Evolutionary conservation across 2,329 filamentous ascomycete genomes (phyloP), one percentile per base, ranked within the genome.

Genomic region (Hypoxylon sp.): DNA sequence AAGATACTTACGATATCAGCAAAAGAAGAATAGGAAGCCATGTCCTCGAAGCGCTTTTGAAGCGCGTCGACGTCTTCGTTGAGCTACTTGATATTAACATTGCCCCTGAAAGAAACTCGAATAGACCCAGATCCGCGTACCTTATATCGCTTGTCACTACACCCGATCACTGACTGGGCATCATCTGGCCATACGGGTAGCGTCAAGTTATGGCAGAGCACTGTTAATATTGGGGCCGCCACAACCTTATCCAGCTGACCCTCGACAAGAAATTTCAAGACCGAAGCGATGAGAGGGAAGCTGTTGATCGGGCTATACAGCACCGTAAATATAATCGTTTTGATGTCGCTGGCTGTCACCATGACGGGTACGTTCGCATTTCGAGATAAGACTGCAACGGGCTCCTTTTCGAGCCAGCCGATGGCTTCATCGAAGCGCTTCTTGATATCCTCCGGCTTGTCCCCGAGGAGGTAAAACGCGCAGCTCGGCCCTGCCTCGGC

Each of bases 401-500:
- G 76, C 26, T 74, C 63, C 21, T 68, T 59, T 41, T 72, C 63
- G 7, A 81, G 67, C 20, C 57, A 52, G 8, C 64, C 58, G 60
- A 80, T 67, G 4, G 74, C 60, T 4, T 62, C 49, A 2, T 69
- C 47, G 43, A 76, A 74, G 13, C 74, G 68, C 17, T 54, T 41
- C 35, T 58, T 62, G 20, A 77, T 52, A 45, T 71, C 70, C 8
- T 69, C 69, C 4, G 70, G 55, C 2, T 68, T 65, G 35, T 77
- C 73, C 11, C 75, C 73, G 3, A 68, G 49, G 7, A 74, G 73
- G 48, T 72, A 77, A 46, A 82, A 67, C 3, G 63, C 62, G 58
- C 79, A 82, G 11, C 64, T 68, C 4, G 67, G 47, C 1, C 76
- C 75, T 9, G 77, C 80, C 17, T 75, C 72, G 50, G 74, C 77